Conservation (phyloP, 2,329 filamentous ascomycete species). For the Neofusicoccum sp. region DNA sequence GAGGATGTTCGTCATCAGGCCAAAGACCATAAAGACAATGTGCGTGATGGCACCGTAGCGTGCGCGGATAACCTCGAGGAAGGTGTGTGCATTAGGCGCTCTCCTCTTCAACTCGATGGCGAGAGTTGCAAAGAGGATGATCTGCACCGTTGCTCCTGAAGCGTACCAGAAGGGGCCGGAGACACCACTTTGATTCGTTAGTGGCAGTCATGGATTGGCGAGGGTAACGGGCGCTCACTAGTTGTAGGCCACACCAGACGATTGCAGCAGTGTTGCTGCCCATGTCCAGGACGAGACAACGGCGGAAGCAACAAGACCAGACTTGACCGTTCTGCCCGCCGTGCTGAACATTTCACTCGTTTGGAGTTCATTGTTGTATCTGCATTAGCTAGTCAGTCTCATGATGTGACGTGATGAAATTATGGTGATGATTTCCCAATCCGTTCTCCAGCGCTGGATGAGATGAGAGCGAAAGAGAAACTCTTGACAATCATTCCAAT, state of each 20-base stretch:
- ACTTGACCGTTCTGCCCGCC: conserved; percentile 84
- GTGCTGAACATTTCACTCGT: conserved; percentile 94
- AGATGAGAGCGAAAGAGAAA: too few relatives aligned
- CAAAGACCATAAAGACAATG: conserved; percentile 57
- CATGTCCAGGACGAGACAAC: conserved; percentile 95
- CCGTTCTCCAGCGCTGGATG: too few relatives aligned
- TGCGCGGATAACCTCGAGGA: conserved; percentile 80
- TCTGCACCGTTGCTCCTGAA: conserved; percentile 53
- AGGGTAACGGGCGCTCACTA: conserved; percentile 50
- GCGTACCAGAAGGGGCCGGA: conserved; percentile 70
- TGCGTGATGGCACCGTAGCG: conserved; percentile 76
- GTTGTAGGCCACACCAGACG: conserved; percentile 77
- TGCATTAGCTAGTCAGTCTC: neutral
- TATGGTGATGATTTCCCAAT: too few relatives aligned
- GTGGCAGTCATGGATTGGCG: neutral
- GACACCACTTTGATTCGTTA: conserved; percentile 48
- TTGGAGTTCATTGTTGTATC: conserved; percentile 74
- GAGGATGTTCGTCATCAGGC: conserved; percentile 63
- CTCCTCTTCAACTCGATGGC: conserved; percentile 88
- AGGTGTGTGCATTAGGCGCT: conserved; percentile 83
- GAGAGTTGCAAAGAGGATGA: conserved; percentile 85
- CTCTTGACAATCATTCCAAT: neutral
- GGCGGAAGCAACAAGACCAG: conserved; percentile 81
- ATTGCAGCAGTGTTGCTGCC: conserved; percentile 82
- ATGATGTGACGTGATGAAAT: too few relatives aligned